Conservation (phyloP, 768 basidiomycete genomes). For the Lactarius trivialis region DNA sequence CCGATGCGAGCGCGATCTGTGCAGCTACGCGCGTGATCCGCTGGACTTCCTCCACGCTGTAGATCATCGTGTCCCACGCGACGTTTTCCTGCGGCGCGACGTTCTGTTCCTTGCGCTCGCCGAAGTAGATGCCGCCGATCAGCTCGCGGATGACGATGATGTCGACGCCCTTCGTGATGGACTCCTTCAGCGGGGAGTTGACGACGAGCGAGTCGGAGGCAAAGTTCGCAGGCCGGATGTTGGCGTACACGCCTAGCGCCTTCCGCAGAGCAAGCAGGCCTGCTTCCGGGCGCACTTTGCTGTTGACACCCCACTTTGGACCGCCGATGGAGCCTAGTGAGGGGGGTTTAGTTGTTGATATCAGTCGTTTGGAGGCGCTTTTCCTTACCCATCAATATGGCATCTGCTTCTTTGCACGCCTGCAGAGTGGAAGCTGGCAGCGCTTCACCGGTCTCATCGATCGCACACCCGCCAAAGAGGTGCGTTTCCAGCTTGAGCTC, state of each 20-base stretch:
- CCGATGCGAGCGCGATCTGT: constrained; percentile 74
- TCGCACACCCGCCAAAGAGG: constrained; percentile 88
- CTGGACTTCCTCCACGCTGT: constrained; percentile 86
- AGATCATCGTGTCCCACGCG: constrained; percentile 92
- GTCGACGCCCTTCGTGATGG: constrained; percentile 76
- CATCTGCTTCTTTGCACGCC: constrained; percentile 90
- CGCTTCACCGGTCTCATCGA: constrained; percentile 82
- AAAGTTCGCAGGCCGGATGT: constrained; percentile 95
- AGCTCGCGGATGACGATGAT: constrained; percentile 95
- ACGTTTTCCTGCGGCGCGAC: constrained; percentile 53
- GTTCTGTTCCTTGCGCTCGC: constrained; percentile 82
- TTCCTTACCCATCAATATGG: constrained; percentile 83
- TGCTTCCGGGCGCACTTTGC: constrained; percentile 85
- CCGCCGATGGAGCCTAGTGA: constrained; percentile 86
- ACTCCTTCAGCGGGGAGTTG: constrained; percentile 83
- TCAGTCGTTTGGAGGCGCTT: neutral
- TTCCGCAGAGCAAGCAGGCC: constrained; percentile 88
- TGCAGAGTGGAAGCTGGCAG: constrained; percentile 78
- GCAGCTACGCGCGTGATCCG: constrained; percentile 95
- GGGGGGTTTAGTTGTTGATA: neutral
- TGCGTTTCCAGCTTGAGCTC: constrained; percentile 69
- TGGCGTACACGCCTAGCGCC: constrained; percentile 90
- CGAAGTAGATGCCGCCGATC: constrained; percentile 95
- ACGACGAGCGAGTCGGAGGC: constrained; percentile 84
- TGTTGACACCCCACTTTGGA: constrained; percentile 95